phyloP scores from a whole-genome alignment of 495 filamentous ascomycete genomes.

The Tuber borchii region DNA sequence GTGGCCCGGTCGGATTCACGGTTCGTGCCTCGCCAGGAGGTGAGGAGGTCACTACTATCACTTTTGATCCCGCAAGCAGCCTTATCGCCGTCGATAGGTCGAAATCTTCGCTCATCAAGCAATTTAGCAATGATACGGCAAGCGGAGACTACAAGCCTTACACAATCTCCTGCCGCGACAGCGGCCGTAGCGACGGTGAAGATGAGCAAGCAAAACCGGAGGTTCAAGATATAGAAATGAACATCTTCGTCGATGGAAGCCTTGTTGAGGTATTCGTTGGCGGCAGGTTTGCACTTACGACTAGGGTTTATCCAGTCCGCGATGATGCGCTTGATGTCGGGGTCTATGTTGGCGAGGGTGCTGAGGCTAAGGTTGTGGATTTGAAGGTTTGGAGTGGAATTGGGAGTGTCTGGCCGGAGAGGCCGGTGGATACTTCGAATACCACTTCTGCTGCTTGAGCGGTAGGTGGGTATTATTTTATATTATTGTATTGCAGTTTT shows the following conservation, averaged over 20 bases:
- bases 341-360: slow-evolving; percentile 41
- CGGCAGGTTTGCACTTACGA: slow-evolving; percentile 44
- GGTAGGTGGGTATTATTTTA: neutral
- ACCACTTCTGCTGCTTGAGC: neutral
- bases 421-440: slow-evolving; percentile 19
- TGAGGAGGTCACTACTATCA: slow-evolving; percentile 38
- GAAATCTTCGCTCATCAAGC: slow-evolving; percentile 20
- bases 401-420: slow-evolving; percentile 20
- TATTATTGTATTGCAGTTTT: neutral
- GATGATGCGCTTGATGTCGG: slow-evolving; percentile 38
- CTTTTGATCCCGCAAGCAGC: slow-evolving; percentile 36
- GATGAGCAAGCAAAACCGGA: slow-evolving; percentile 33
- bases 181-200: slow-evolving; percentile 9
- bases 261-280: slow-evolving; percentile 47
- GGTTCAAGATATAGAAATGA: slow-evolving; percentile 26
- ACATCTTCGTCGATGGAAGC: slow-evolving; percentile 45
- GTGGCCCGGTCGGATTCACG: slow-evolving; percentile 14
- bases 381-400: slow-evolving; percentile 19
- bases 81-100: slow-evolving; percentile 29
- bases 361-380: slow-evolving; percentile 42
- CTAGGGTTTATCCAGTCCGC: slow-evolving; percentile 45
- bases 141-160: slow-evolving; percentile 2
- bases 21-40: slow-evolving; percentile 29
- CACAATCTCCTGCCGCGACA: neutral
- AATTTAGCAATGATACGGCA: slow-evolving; percentile 8